Evolutionary conservation across 495 filamentous ascomycete species (phyloP).

Genomic region (Thermothielavioides terrestris): DNA sequence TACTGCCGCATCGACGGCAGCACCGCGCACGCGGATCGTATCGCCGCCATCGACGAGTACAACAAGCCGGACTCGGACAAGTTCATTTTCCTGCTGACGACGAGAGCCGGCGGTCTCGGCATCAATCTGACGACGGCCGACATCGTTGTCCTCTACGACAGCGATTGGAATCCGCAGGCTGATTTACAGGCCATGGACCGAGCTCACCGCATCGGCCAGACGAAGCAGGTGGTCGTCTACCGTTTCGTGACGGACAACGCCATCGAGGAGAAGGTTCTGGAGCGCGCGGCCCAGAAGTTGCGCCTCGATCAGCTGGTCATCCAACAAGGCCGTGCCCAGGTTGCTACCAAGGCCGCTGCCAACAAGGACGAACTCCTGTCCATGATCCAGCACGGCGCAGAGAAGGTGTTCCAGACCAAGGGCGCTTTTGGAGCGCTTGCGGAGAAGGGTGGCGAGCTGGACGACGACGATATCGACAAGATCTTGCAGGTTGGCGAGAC

Average conservation of each 20-base stretch:
- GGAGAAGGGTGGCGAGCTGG: constrained; percentile 52
- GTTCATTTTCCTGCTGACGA: constrained; percentile 96
- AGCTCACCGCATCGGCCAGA: constrained; percentile 96
- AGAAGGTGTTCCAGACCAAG: constrained; percentile 72
- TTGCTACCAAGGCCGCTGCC: constrained; percentile 72
- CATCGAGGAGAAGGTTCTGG: constrained; percentile 96
- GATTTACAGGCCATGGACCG: constrained; percentile 99
- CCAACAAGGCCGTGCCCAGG: constrained; percentile 94
- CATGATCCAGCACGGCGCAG: constrained; percentile 99
- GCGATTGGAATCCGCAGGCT: constrained; percentile 98
- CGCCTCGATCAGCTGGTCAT: constrained; percentile 98
- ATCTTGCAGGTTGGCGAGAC: constrained; percentile 83
- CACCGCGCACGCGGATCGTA: constrained; percentile 96
- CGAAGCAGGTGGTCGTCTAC: constrained; percentile 94
- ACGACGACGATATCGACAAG: constrained; percentile 81
- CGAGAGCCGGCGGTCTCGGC: constrained; percentile 90
- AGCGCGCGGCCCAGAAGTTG: constrained; percentile 94
- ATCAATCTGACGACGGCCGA: constrained; percentile 96
- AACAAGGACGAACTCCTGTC: constrained; percentile 92
- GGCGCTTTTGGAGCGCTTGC: constrained; percentile 50
- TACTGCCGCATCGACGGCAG: constrained; percentile 98
- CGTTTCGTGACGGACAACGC: constrained; percentile 96
- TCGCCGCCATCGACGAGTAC: constrained; percentile 96
- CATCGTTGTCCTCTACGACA: constrained; percentile 97
- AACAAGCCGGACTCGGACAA: constrained; percentile 93